Evolutionary conservation across 257 asterid species (phyloP), one percentile per base, ranked within the genome.

Genomic region (Datura wrightii): DNA sequence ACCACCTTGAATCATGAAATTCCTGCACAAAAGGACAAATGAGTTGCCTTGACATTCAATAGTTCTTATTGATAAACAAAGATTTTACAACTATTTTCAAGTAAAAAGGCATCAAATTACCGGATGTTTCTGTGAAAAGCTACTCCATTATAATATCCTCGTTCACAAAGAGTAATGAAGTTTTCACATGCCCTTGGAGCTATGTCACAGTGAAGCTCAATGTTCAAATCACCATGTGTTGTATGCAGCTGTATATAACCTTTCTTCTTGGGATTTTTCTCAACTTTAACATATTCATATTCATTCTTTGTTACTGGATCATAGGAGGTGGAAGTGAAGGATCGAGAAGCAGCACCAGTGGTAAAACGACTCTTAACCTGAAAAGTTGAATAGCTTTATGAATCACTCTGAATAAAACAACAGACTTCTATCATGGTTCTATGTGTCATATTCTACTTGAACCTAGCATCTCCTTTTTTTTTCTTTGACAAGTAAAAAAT

Each of bases 1-100:
- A 72, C 98, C 99, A 42, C 99, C 99, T 92, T 97, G 98, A 89
- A 97, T 92, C 98, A 95, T 95, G 87, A 95, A 97, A 91, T 97
- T 97, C 88, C 99, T 95, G 87, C 89, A 87, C 24, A 85, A 79
- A 55, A 63, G 65, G 11, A 76, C 60, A 86, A 79, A 83, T 52
- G 10, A 52, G 80, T 36, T 66, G 31, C 39, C 79, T 67, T 59
- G 52, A 74, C 69, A 82, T 53, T 63, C 55, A 60, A 79, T 50
- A 79, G 46, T 76, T n/a, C 59, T 42, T 69, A 69, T 41, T 60
- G 69, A 46, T 44, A 56, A 74, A 24, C 48, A 62, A 39, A 62
- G 56, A 55, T 48, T 36, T n/a, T 9, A 55, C 46, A 56, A 41
- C 56, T 10, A n/a, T 15, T 37, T 72, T 55, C 31, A 66, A 79